These are phyloP conservation scores for Ganoderma boninense DNA, from an alignment of 1,284 basidiomycete species.

Conservation along the genomic window DNA sequence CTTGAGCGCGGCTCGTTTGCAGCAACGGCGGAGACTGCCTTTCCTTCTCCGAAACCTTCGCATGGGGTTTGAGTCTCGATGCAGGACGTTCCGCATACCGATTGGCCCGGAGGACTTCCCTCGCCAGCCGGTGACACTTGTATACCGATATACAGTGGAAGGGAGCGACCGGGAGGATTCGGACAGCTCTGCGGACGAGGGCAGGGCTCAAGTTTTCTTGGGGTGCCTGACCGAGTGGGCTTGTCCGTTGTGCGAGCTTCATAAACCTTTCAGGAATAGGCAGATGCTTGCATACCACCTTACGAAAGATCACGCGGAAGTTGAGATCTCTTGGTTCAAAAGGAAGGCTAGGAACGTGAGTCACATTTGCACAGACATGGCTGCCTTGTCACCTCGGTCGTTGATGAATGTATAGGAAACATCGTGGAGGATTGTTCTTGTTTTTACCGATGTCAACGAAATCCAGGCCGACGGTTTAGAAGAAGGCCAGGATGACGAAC, in stretches of 20 bases:
- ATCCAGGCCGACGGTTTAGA: slow-evolving; percentile 18
- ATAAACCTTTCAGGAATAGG: slow-evolving; percentile 55
- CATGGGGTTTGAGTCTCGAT: slow-evolving; percentile 39
- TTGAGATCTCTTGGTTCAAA: slow-evolving; percentile 53
- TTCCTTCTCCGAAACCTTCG: slow-evolving; percentile 62
- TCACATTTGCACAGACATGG: neutral
- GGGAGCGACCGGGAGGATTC: slow-evolving; percentile 15
- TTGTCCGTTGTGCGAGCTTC: slow-evolving; percentile 70
- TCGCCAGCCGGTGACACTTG: slow-evolving; percentile 37
- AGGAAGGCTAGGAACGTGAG: slow-evolving; percentile 28
- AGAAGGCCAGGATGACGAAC: slow-evolving; percentile 3
- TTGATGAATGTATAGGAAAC: slow-evolving; percentile 13
- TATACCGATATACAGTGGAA: slow-evolving; percentile 38
- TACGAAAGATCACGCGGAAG: slow-evolving; percentile 59
- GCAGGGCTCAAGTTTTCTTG: slow-evolving; percentile 27
- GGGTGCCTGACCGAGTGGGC: slow-evolving; percentile 48
- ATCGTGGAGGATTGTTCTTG: slow-evolving; percentile 29
- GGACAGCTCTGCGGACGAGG: slow-evolving; percentile 19
- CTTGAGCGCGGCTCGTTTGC: slow-evolving; percentile 34
- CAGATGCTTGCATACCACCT: slow-evolving; percentile 64
- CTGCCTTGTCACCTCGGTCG: neutral
- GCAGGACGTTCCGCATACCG: slow-evolving; percentile 23
- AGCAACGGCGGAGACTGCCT: slow-evolving; percentile 47
- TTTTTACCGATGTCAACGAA: slow-evolving; percentile 29
- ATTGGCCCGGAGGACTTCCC: slow-evolving; percentile 28